Conservation (phyloP, 2,329 filamentous ascomycete species). For the Trichoderma oligosporum region DNA sequence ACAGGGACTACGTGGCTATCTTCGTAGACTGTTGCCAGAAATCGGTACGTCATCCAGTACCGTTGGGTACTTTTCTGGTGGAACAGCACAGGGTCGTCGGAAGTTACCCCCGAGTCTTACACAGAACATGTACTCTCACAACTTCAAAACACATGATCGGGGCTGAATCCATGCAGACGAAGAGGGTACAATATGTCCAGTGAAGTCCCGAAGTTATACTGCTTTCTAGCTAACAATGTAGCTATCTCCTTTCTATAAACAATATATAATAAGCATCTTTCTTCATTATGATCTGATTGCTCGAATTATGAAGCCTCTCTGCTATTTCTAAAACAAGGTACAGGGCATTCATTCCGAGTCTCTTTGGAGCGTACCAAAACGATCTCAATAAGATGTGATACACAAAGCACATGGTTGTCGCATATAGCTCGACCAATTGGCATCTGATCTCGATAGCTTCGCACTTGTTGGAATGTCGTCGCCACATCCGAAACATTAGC, state of each 20-base stretch:
- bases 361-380: neutral
- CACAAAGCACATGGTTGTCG: slow-evolving; percentile 5
- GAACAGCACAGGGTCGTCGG: neutral
- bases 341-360: neutral
- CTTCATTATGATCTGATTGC: neutral
- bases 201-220: neutral
- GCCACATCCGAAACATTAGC: neutral
- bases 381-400: neutral
- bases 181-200: neutral
- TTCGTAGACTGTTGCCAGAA: neutral
- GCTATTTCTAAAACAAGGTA: neutral
- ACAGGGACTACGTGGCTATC: neutral
- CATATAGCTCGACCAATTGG: neutral
- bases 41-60: neutral
- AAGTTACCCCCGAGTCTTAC: neutral
- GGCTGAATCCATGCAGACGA: neutral
- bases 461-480: neutral
- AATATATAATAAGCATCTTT: neutral
- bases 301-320: neutral
- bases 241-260: neutral
- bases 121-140: slow-evolving; percentile 7
- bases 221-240: neutral
- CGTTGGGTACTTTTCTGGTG: neutral
- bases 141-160: neutral
- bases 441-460: neutral